Evolutionary conservation across 1,284 basidiomycete species (phyloP).

Genomic region (Cutaneotrichosporon dermatis): DNA sequence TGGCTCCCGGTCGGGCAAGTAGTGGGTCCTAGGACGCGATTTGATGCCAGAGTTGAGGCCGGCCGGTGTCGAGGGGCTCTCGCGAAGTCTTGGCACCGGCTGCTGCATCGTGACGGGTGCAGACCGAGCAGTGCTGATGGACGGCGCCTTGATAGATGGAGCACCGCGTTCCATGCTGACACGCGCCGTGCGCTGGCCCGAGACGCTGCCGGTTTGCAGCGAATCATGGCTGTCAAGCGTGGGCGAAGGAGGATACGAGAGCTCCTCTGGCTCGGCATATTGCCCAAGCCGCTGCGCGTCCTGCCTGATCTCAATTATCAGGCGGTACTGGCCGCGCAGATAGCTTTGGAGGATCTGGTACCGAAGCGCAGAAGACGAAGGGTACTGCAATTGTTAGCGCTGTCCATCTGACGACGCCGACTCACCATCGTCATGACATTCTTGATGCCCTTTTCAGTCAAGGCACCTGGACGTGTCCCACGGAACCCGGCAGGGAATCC

Average conservation of each 20-base stretch:
- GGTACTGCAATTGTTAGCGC: conserved; percentile 44
- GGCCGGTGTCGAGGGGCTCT: conserved; percentile 42
- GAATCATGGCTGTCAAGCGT: conserved; percentile 27
- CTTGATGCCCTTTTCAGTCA: conserved; percentile 77
- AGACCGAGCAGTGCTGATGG: conserved; percentile 20
- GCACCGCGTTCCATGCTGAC: conserved; percentile 16
- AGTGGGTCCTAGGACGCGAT: conserved; percentile 37
- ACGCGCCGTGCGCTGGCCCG: not conserved
- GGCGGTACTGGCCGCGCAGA: conserved; percentile 52
- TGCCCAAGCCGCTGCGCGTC: conserved; percentile 36
- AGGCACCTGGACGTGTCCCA: conserved; percentile 60
- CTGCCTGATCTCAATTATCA: conserved; percentile 38
- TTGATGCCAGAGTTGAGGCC: conserved; percentile 23
- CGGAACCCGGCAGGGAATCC: conserved; percentile 43
- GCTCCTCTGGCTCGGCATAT: conserved; percentile 37
- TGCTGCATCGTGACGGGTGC: conserved; percentile 11
- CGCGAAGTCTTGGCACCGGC: conserved; percentile 21
- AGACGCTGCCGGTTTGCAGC: not conserved
- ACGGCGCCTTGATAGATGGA: conserved; percentile 19
- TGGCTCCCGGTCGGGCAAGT: conserved; percentile 34
- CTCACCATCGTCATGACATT: conserved; percentile 80
- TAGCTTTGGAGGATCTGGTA: conserved; percentile 53
- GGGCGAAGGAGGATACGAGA: conserved; percentile 15
- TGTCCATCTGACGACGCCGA: conserved; percentile 4
- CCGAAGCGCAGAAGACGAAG: conserved; percentile 53